Evolutionary conservation across 106 monocot genomes (phyloP).

Genomic region (Dioscorea dumetorum): DNA sequence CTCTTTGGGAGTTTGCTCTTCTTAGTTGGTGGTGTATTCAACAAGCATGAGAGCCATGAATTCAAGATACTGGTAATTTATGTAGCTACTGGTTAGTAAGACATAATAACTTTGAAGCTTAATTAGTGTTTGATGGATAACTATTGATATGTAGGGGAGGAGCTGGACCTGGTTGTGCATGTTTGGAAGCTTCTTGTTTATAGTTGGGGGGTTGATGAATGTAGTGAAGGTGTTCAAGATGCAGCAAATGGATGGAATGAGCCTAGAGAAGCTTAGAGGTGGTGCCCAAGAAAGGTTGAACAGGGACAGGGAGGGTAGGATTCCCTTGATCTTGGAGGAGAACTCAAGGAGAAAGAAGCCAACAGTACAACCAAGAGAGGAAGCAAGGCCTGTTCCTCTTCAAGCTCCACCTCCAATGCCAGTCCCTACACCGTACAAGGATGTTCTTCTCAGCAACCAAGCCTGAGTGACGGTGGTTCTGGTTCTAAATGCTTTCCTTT

Average conservation of each 20-base stretch:
- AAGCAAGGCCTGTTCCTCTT: background rate
- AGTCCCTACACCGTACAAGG: constrained; percentile 39
- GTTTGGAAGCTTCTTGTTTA: constrained; percentile 56
- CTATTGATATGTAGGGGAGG: constrained; percentile 31
- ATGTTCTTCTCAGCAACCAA: constrained; percentile 29
- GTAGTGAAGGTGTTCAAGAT: constrained; percentile 81
- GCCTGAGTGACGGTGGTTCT: background rate
- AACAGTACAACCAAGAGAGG: background rate
- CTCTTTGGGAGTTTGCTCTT: constrained; percentile 74
- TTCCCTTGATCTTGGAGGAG: constrained; percentile 49
- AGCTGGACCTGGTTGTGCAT: constrained; percentile 60
- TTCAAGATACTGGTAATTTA: constrained; percentile 26
- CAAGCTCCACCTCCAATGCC: too few species aligned
- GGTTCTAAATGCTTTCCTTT: too few species aligned
- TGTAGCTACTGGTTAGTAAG: background rate
- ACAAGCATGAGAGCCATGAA: constrained; percentile 13
- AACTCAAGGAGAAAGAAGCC: constrained; percentile 7
- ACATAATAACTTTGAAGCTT: background rate
- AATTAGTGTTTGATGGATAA: constrained; percentile 7
- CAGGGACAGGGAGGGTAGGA: constrained; percentile 45
- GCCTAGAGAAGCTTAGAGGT: constrained; percentile 79
- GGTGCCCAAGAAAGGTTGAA: constrained; percentile 54
- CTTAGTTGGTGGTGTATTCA: constrained; percentile 55
- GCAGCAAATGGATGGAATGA: constrained; percentile 58
- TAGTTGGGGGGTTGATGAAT: constrained; percentile 60